phyloP scores from a whole-genome alignment of 805 yeast genomes.

The Monosporozyma unispora region DNA sequence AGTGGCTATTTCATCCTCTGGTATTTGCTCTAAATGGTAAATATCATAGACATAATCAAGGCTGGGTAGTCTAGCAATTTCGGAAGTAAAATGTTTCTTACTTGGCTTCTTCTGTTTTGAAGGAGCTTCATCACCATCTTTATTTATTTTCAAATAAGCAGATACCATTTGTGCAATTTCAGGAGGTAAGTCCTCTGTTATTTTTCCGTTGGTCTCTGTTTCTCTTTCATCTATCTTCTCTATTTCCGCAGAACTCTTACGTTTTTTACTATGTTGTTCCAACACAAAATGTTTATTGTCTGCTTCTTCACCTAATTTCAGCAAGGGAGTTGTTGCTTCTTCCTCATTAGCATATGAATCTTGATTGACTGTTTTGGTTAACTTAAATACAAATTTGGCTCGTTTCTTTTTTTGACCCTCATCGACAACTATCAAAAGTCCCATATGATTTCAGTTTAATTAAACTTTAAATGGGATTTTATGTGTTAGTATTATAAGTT shows the following conservation, averaged over 20 bases:
- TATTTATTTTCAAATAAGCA: constrained; percentile 41
- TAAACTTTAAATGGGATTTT: too few relatives aligned
- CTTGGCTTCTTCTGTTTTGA: constrained; percentile 20
- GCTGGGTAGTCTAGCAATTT: constrained; percentile 16
- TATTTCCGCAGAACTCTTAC: constrained; percentile 14
- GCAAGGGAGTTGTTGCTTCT: constrained; percentile 20
- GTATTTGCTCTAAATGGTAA: constrained; percentile 59
- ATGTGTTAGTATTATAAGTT: neutral
- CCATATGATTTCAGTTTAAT: too few relatives aligned
- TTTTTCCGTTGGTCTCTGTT: constrained; percentile 4
- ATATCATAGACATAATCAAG: constrained; percentile 90
- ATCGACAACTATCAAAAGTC: constrained; percentile 26
- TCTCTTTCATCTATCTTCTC: constrained; percentile 3
- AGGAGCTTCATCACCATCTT: constrained; percentile 13
- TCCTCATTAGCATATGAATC: constrained; percentile 22
- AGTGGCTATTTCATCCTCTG: constrained; percentile 39
- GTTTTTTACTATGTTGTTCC: constrained; percentile 24
- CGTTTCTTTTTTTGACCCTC: constrained; percentile 29
- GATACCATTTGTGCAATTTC: constrained; percentile 70
- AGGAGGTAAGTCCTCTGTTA: constrained; percentile 37
- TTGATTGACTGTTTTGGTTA: constrained; percentile 40
- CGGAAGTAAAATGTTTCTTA: constrained; percentile 14
- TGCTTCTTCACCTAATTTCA: constrained; percentile 16
- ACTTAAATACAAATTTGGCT: constrained; percentile 34
- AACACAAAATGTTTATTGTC: constrained; percentile 23